phyloP scores from a whole-genome alignment of 345 rosid genomes.

The Populus euphratica region DNA sequence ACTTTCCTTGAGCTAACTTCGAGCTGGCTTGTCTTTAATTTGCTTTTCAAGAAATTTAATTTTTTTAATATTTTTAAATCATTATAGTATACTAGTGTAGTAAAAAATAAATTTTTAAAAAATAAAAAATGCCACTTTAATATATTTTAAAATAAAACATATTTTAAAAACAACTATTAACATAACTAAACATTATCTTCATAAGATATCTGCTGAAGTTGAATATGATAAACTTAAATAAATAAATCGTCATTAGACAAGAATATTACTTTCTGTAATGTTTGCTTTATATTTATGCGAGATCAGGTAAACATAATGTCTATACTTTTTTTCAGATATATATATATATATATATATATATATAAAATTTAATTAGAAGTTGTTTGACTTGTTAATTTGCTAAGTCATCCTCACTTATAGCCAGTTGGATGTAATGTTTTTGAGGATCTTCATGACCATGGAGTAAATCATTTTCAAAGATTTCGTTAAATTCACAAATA shows the following conservation, averaged over 20 bases:
- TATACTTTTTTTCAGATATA: not conserved
- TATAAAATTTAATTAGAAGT: not conserved
- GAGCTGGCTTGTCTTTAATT: too few species aligned
- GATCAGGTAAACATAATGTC: not conserved
- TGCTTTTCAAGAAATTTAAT: too few species aligned
- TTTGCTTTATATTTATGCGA: not conserved
- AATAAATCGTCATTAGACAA: not conserved
- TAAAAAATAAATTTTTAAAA: too few species aligned
- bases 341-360: not conserved
- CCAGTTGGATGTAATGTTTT: not conserved
- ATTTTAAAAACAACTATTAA: too few species aligned
- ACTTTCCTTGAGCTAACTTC: not conserved
- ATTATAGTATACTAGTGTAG: too few species aligned
- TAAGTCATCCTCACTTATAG: not conserved
- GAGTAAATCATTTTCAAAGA: too few species aligned
- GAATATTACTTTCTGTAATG: not conserved
- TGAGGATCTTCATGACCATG: not conserved
- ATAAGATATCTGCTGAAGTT: not conserved
- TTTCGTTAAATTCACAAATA: too few species aligned
- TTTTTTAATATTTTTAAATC: too few species aligned
- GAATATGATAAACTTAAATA: not conserved
- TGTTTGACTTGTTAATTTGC: not conserved
- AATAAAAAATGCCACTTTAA: too few species aligned
- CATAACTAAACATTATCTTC: too few species aligned
- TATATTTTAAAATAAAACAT: too few species aligned